These are phyloP conservation scores for Trypanosoma platydactyli DNA, from an alignment of 208 protist species.

Conservation along the genomic window DNA sequence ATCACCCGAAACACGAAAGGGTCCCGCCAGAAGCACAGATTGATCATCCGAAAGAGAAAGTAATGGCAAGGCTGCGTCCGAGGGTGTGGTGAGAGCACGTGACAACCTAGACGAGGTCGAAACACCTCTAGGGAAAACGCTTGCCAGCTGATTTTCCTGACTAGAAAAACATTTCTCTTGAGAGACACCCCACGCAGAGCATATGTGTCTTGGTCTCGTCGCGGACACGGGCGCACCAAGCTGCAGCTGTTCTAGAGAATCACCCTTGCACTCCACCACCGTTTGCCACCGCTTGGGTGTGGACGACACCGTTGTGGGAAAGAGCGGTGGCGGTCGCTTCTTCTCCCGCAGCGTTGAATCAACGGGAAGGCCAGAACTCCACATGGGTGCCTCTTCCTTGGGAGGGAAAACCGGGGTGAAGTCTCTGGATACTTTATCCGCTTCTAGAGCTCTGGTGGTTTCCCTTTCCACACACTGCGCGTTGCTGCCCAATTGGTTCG, in stretches of 20 bases:
- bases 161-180: too few species aligned
- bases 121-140: too few species aligned
- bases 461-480: too few species aligned
- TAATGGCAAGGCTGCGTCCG: background rate
- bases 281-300: slow-evolving; percentile 1
- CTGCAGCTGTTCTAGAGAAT: background rate
- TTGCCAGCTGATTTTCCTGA: too few species aligned
- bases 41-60: slow-evolving; percentile 52
- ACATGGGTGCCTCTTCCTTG: background rate
- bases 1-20: slow-evolving; percentile 70
- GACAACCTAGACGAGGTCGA: too few species aligned
- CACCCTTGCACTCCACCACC: background rate
- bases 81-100: too few species aligned
- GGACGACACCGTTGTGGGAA: slow-evolving; percentile 18
- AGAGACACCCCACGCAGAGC: too few species aligned
- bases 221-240: slow-evolving; percentile 2
- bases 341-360: slow-evolving; percentile 25
- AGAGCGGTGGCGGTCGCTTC: slow-evolving; percentile 57
- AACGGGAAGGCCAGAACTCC: background rate
- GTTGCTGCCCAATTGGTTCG: too few species aligned
- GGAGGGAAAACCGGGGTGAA: background rate
- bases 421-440: background rate
- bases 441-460: too few species aligned
- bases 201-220: background rate
- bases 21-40: slow-evolving; percentile 54